Conservation (phyloP, 768 basidiomycete species). For the Russula vinacea region DNA sequence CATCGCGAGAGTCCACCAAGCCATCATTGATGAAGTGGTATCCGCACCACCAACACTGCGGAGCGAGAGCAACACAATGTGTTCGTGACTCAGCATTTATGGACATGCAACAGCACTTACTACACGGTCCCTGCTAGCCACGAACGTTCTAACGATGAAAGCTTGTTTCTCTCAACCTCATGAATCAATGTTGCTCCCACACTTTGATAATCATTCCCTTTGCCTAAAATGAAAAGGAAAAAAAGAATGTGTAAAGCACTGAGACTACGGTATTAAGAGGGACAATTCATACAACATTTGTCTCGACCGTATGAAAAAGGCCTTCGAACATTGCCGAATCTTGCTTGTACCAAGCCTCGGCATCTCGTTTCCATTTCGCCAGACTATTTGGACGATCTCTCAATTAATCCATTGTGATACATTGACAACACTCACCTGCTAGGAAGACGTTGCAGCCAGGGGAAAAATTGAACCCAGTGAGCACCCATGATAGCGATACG, state of each 20-base stretch:
- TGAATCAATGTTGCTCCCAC: constrained; percentile 10
- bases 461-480: constrained; percentile 1
- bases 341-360: constrained; percentile 5
- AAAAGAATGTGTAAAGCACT: not conserved
- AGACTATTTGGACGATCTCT: not conserved
- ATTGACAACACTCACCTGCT: not conserved
- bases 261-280: not conserved
- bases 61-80: not conserved
- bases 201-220: constrained; percentile 10
- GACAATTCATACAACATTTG: not conserved
- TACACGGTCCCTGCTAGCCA: constrained; percentile 20
- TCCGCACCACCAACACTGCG: not conserved
- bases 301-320: not conserved
- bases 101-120: not conserved
- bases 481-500: not conserved
- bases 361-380: constrained; percentile 19
- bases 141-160: constrained; percentile 12
- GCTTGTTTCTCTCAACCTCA: not conserved
- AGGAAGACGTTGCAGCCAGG: not conserved
- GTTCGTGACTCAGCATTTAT: not conserved
- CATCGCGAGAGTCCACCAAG: constrained; percentile 2
- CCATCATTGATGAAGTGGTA: not conserved
- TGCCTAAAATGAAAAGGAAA: not conserved
- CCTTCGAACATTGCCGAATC: constrained; percentile 9
- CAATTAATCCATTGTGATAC: not conserved